phyloP scores from a whole-genome alignment of 371 early-diverging fungal species.

The Syncephalastrum contaminatum region DNA sequence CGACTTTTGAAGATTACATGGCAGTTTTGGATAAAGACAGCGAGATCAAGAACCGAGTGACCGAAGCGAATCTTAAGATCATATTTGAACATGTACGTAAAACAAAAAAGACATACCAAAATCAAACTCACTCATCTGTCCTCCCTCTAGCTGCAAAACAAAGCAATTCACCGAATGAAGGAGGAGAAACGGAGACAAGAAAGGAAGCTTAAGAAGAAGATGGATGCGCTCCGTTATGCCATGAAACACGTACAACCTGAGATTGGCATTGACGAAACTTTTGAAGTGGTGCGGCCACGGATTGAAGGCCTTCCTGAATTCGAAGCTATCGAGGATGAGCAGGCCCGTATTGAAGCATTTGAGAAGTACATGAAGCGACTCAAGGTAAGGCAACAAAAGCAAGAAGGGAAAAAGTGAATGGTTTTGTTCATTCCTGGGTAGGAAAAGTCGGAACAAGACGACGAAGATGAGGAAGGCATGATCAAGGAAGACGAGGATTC shows the following conservation, averaged over 20 bases:
- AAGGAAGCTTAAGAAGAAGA: conserved; percentile 62
- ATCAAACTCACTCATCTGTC: not conserved
- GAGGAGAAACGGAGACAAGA: conserved; percentile 78
- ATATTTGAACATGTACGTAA: conserved; percentile 25
- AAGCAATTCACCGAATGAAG: conserved; percentile 60
- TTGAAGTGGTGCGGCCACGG: conserved; percentile 66
- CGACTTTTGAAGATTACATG: conserved; percentile 50
- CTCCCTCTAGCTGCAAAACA: conserved; percentile 34
- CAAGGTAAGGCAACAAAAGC: conserved; percentile 43
- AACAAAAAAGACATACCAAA: not conserved
- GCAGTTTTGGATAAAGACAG: conserved; percentile 29
- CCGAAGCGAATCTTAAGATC: conserved; percentile 38
- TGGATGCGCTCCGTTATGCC: conserved; percentile 73
- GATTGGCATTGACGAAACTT: conserved; percentile 57
- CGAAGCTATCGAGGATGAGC: conserved; percentile 63
- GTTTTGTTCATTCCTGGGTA: not conserved
- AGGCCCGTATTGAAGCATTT: conserved; percentile 70
- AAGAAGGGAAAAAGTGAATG: not conserved
- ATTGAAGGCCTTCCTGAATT: conserved; percentile 62
- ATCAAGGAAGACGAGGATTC: conserved; percentile 25
- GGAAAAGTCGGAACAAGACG: conserved; percentile 18
- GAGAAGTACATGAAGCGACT: conserved; percentile 68
- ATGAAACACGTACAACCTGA: conserved; percentile 68
- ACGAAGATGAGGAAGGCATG: conserved; percentile 26
- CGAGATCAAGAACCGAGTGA: conserved; percentile 16